phyloP scores from a whole-genome alignment of 78 protist species.

The Dictyostelium capitatum region DNA sequence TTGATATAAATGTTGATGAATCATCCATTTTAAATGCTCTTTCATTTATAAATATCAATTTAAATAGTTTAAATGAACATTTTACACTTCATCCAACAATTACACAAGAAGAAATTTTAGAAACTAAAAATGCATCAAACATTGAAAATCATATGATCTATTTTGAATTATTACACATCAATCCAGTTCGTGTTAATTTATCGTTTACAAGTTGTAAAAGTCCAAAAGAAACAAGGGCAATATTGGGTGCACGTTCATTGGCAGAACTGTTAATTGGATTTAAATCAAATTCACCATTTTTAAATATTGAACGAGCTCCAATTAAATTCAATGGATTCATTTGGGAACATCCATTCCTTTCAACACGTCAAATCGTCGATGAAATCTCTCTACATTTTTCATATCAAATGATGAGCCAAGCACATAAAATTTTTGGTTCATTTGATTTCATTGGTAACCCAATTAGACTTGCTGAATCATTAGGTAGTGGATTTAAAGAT shows the following conservation, averaged over 20 bases:
- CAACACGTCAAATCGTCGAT: constrained; percentile 36
- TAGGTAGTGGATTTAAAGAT: constrained; percentile 82
- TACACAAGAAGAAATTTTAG: constrained; percentile 58
- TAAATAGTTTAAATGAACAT: constrained; percentile 56
- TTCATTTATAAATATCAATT: constrained; percentile 59
- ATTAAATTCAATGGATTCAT: constrained; percentile 80
- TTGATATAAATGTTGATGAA: constrained; percentile 83
- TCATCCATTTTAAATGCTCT: constrained; percentile 56
- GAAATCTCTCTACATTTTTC: constrained; percentile 32
- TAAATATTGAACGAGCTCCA: constrained; percentile 84
- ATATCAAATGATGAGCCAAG: constrained; percentile 57
- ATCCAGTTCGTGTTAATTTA: constrained; percentile 76
- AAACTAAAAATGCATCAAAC: constrained; percentile 27
- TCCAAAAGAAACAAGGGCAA: constrained; percentile 40
- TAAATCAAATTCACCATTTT: constrained; percentile 71
- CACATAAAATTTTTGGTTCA: constrained; percentile 67
- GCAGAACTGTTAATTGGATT: constrained; percentile 59
- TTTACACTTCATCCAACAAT: constrained; percentile 44
- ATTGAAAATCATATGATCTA: constrained; percentile 63
- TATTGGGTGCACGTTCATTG: constrained; percentile 68
- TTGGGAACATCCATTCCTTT: constrained; percentile 82
- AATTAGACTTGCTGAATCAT: constrained; percentile 56
- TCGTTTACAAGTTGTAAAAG: constrained; percentile 52
- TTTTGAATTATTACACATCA: constrained; percentile 77
- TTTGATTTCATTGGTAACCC: constrained; percentile 85